A percentile compares a stretch with the other conserved stretches of the same genome.
These are phyloP conservation scores for Cercospora sojina DNA, from an alignment of 2,329 filamentous ascomycete species.

Conservation along the genomic window DNA sequence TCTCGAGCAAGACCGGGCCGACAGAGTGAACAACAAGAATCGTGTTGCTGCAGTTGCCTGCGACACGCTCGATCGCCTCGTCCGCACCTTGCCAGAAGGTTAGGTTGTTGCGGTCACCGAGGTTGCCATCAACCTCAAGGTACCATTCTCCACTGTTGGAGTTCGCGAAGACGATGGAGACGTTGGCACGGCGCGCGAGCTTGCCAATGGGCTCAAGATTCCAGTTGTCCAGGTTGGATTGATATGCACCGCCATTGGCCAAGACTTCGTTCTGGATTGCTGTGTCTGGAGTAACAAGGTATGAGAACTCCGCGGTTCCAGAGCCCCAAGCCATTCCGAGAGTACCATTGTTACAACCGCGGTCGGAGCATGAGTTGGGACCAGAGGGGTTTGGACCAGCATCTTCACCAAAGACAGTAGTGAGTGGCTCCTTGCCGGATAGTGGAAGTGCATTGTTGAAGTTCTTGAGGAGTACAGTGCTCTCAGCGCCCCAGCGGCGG, in stretches of 20 bases:
- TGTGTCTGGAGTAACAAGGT: slow-evolving; percentile 33
- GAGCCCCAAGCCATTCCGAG: slow-evolving; percentile 51
- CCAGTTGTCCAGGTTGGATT: slow-evolving; percentile 34
- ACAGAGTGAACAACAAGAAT: slow-evolving; percentile 36
- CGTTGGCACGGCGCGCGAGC: slow-evolving; percentile 30
- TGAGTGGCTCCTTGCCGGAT: slow-evolving; percentile 47
- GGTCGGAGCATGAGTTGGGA: slow-evolving; percentile 50
- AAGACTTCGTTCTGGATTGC: slow-evolving; percentile 34
- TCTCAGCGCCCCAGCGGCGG: slow-evolving; percentile 58
- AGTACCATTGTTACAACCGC: slow-evolving; percentile 48
- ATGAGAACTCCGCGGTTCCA: slow-evolving; percentile 43
- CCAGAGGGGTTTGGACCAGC: slow-evolving; percentile 48
- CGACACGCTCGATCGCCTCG: slow-evolving; percentile 61
- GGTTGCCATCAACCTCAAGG: slow-evolving; percentile 45
- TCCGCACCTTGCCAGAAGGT: slow-evolving; percentile 43
- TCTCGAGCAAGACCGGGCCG: slow-evolving; percentile 33
- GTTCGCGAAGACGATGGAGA: slow-evolving; percentile 52
- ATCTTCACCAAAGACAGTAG: slow-evolving; percentile 53
- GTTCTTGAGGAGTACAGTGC: slow-evolving; percentile 64
- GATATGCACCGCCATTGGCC: slow-evolving; percentile 27
- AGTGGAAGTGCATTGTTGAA: slow-evolving; percentile 57
- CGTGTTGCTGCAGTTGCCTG: slow-evolving; percentile 39
- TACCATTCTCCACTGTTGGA: slow-evolving; percentile 52
- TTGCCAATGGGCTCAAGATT: slow-evolving; percentile 32
- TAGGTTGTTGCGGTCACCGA: slow-evolving; percentile 51